A percentile compares a stretch with the other conserved stretches of the same genome.
Evolutionary conservation across 257 asterid genomes (phyloP).

Genomic region (Scutellaria minor): DNA sequence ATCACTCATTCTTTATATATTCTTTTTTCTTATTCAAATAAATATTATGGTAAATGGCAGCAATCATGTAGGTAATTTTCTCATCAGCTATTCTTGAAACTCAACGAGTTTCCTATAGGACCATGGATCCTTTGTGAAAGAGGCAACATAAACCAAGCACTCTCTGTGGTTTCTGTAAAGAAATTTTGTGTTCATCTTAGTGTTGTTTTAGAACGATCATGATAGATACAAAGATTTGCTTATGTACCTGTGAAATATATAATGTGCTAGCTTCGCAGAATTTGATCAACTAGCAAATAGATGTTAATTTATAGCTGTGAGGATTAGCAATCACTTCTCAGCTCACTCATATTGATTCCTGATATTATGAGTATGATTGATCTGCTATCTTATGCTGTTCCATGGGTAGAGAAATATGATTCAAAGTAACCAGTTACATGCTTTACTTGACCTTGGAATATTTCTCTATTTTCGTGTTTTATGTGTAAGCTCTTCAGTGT

Average conservation of each 20-base stretch:
- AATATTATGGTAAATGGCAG: not conserved
- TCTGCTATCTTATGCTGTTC: too few species aligned
- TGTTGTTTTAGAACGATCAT: not conserved
- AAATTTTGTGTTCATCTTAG: not conserved
- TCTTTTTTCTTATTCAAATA: conserved; percentile 16
- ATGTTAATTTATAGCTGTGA: not conserved
- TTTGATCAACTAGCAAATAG: not conserved
- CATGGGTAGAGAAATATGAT: too few species aligned
- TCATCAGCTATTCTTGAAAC: conserved; percentile 7
- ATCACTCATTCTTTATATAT: conserved; percentile 31
- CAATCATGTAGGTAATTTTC: conserved; percentile 18
- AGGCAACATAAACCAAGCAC: conserved; percentile 3
- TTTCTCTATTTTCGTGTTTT: too few species aligned
- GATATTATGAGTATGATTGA: too few species aligned
- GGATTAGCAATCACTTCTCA: too few species aligned
- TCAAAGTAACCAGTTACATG: too few species aligned
- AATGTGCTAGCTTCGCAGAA: not conserved
- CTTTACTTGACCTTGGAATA: too few species aligned
- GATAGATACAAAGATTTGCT: not conserved
- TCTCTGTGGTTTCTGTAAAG: not conserved
- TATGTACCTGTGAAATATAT: not conserved
- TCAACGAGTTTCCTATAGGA: conserved; percentile 17
- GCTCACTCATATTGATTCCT: too few species aligned
- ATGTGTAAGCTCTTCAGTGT: too few species aligned
- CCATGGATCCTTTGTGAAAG: not conserved